A percentile compares a stretch with the other conserved stretches of the same genome.
phyloP scores from a whole-genome alignment of 148 eudicot species.

The Euryodendron excelsum region DNA sequence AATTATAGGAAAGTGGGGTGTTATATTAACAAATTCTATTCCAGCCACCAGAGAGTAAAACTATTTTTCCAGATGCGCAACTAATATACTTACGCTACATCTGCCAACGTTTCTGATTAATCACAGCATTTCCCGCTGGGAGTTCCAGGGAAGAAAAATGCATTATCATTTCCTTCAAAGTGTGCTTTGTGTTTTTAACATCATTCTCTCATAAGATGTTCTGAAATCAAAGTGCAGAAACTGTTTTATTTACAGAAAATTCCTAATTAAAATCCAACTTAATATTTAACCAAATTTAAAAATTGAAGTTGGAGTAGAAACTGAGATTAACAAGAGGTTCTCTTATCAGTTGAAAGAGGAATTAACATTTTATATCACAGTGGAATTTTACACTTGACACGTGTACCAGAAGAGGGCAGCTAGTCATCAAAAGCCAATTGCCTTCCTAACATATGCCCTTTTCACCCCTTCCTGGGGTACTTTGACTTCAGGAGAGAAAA shows the following conservation, averaged over 20 bases:
- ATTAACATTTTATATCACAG: not conserved
- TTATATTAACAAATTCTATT: not conserved
- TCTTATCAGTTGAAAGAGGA: not conserved
- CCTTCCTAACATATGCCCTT: constrained; percentile 81
- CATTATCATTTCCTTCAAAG: constrained; percentile 85
- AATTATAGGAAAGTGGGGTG: not conserved
- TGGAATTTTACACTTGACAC: not conserved
- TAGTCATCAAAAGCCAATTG: constrained; percentile 21
- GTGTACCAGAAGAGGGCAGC: not conserved
- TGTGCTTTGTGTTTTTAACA: constrained; percentile 72
- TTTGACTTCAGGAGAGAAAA: constrained; percentile 71
- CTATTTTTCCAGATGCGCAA: too few relatives aligned
- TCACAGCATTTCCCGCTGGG: constrained; percentile 77
- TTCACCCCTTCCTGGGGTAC: constrained; percentile 74
- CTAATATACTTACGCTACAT: constrained; percentile 65
- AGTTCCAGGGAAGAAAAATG: constrained; percentile 71
- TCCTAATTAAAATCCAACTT: not conserved
- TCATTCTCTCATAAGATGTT: constrained; percentile 95
- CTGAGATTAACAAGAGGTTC: not conserved
- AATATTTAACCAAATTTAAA: not conserved
- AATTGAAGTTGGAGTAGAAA: not conserved
- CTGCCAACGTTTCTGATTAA: constrained; percentile 58
- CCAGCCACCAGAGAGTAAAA: not conserved
- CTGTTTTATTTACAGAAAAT: not conserved
- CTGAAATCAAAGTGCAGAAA: constrained; percentile 36